phyloP scores from a whole-genome alignment of 1,139 yeast species.

The Pichia cactophila region DNA sequence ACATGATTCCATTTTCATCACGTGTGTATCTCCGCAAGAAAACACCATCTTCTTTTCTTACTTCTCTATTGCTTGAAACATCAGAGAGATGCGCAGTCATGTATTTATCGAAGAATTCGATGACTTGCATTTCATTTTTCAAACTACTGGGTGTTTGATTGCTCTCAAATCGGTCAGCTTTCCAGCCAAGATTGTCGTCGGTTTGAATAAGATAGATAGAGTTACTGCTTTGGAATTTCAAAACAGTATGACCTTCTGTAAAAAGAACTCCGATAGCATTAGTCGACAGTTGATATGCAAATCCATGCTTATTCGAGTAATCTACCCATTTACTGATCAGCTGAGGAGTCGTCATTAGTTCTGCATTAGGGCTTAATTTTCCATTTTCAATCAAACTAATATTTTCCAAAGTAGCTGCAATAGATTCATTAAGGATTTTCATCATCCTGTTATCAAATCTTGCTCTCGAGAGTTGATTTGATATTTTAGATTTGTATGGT shows the following conservation, averaged over 20 bases:
- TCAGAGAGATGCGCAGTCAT: constrained; percentile 76
- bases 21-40: constrained; percentile 78
- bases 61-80: constrained; percentile 42
- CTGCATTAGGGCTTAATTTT: constrained; percentile 11
- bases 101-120: constrained; percentile 75
- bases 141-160: constrained; percentile 50
- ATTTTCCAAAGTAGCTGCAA: constrained; percentile 23
- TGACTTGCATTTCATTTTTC: constrained; percentile 68
- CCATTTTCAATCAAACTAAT: constrained; percentile 33
- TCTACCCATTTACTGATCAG: constrained; percentile 96
- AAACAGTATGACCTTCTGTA: constrained; percentile 73
- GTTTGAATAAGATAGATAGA: constrained; percentile 56
- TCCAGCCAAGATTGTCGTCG: constrained; percentile 64
- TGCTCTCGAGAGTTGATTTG: constrained; percentile 24
- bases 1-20: constrained; percentile 76
- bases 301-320: constrained; percentile 91
- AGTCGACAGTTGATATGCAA: constrained; percentile 84
- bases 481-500: constrained; percentile 23
- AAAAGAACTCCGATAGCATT: constrained; percentile 90
- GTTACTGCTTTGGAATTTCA: constrained; percentile 58
- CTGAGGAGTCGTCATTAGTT: constrained; percentile 49
- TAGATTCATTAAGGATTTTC: constrained; percentile 20
- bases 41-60: constrained; percentile 28
- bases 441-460: constrained; percentile 24
- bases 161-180: constrained; percentile 54